Evolutionary conservation across 2,329 filamentous ascomycete genomes (phyloP), one percentile per base, ranked within the genome.

Genomic region (Alternaria longipes): DNA sequence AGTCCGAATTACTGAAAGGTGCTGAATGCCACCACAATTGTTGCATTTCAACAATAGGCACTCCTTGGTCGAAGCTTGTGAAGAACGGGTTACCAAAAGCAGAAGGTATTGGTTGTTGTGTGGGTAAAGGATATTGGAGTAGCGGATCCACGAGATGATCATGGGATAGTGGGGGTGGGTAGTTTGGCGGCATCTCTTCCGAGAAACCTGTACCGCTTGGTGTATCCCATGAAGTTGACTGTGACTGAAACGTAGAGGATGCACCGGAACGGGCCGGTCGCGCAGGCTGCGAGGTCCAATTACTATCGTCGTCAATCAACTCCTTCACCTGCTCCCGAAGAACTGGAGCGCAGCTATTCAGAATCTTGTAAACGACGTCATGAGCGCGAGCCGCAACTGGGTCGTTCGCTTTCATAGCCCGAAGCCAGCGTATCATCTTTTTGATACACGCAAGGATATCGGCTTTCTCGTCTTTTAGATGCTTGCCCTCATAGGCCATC

Each of bases 351-450:
- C 62, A 62, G 9, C 56, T 64, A 20, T 60, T 65, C 4, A 71
- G 18, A 9, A 70, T 71, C 24, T 60, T 66, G 14, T 53, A 60
- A 1, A 71, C 41, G 7, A 72, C 62, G 4, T 52, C 30, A 18
- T 72, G 74, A 11, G 78, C 79, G 14, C 75, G 71, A n/a, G 62
- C 49, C 5, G 78, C 74, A 12, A 76, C 68, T 11, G 66, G 60
- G 46, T 74, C 73, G 1, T 70, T 71, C 8, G 52, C 51, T 9
- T 70, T 63, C 72, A 81, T 76, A 3, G 52, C 65, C 11, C 66
- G 66, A 12, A 81, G 66, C 75, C 77, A 80, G 11, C 65, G 63
- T 5, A 78, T 64, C 20, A 76, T 61, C 50, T 77, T 79, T n/a
- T 72, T 73, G 8, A 78, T 66, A n/a, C 71, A 69, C 0, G 54